phyloP scores from a whole-genome alignment of 1,284 basidiomycete genomes.

The Cryptococcus maquisensis region DNA sequence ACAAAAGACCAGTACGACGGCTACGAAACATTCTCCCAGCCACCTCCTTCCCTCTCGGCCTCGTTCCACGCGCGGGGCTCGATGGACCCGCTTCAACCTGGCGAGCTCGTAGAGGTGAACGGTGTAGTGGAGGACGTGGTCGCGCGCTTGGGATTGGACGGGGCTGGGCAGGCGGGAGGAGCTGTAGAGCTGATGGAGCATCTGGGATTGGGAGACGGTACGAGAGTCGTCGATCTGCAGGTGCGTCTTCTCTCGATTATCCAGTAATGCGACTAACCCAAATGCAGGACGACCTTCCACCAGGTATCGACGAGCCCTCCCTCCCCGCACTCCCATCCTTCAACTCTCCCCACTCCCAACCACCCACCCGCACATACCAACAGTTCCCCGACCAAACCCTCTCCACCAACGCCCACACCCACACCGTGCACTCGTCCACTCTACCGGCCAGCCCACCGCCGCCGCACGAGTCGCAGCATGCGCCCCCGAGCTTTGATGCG shows the following conservation, averaged over 20 bases:
- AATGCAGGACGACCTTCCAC: constrained; percentile 46
- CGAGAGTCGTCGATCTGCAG: constrained; percentile 45
- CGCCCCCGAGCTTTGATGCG: constrained; percentile 43
- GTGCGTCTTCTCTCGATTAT: constrained; percentile 13
- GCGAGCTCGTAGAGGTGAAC: constrained; percentile 21
- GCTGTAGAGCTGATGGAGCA: constrained; percentile 41
- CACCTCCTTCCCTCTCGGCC: constrained; percentile 41
- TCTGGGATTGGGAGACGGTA: constrained; percentile 46
- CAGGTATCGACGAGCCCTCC: constrained; percentile 49
- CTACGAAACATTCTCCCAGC: constrained; percentile 48
- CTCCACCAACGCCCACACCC: constrained; percentile 2
- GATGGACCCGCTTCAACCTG: constrained; percentile 47
- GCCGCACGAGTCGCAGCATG: constrained; percentile 18
- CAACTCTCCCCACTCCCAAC: constrained; percentile 6
- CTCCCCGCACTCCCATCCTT: constrained; percentile 39
- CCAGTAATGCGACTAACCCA: background rate
- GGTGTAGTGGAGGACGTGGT: constrained; percentile 36
- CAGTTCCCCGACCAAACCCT: constrained; percentile 1
- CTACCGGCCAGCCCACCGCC: background rate
- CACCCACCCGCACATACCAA: constrained; percentile 5
- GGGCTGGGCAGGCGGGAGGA: constrained; percentile 3
- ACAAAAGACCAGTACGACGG: constrained; percentile 43
- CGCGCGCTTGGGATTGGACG: constrained; percentile 30
- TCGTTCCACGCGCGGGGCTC: constrained; percentile 38
- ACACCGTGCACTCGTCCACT: background rate